These are phyloP conservation scores for Vaccinium myrtillus DNA, from an alignment of 148 eudicot species.

Conservation along the genomic window DNA sequence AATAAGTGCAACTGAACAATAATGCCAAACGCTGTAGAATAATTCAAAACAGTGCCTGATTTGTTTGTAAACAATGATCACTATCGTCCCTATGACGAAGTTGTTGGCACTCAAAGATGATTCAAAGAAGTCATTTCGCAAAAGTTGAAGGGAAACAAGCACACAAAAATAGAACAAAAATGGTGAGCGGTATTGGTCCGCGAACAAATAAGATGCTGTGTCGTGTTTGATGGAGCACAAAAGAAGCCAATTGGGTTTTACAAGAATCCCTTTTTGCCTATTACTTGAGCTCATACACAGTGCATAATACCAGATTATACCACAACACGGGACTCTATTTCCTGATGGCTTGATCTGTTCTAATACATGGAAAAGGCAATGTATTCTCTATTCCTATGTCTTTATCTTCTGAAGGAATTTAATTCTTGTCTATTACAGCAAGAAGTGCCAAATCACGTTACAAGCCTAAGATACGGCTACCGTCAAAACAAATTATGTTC, in stretches of 20 bases:
- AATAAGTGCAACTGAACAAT: conserved; percentile 1
- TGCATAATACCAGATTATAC: background rate
- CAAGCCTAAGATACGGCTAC: background rate
- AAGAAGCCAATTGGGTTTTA: background rate
- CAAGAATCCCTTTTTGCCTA: background rate
- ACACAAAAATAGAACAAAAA: background rate
- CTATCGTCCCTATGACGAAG: too few species aligned
- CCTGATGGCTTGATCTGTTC: background rate
- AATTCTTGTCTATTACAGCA: background rate
- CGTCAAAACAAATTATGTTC: background rate
- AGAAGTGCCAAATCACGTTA: background rate
- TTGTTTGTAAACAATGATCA: too few species aligned
- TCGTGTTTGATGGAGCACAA: background rate
- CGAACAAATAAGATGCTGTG: background rate
- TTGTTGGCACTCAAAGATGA: background rate
- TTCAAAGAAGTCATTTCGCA: background rate
- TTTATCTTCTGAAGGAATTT: background rate
- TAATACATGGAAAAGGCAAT: background rate
- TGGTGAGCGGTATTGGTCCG: background rate
- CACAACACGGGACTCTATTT: background rate
- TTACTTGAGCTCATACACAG: background rate
- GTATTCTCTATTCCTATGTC: background rate
- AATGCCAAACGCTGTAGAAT: too few species aligned
- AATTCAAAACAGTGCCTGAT: too few species aligned
- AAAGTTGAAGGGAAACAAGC: background rate